These are phyloP conservation scores for Microcos paniculata DNA, from an alignment of 345 rosid genomes.

Conservation along the genomic window DNA sequence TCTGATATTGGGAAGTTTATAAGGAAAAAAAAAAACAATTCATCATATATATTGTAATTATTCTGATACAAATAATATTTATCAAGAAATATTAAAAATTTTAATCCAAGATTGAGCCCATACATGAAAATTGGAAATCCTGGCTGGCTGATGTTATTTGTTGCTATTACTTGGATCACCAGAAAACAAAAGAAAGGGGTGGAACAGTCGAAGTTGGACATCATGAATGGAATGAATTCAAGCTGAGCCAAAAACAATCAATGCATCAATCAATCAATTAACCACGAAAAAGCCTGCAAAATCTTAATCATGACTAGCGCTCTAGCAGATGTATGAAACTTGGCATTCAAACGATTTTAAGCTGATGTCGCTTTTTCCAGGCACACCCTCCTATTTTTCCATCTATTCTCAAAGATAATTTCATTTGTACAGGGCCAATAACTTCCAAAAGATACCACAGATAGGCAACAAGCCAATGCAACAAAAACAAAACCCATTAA, in stretches of 20 bases:
- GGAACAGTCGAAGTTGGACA: background rate
- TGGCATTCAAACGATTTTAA: background rate
- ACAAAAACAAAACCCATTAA: background rate
- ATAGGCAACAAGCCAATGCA: background rate
- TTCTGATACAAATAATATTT: no score
- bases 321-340: background rate
- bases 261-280: background rate
- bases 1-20: no score
- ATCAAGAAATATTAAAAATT: no score
- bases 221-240: background rate
- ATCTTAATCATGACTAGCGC: background rate
- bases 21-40: no score
- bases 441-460: background rate
- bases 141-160: no score
- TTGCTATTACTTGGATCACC: no score
- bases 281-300: background rate
- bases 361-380: background rate
- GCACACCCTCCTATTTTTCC: background rate
- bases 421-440: background rate
- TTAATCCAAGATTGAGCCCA: no score
- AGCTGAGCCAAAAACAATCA: background rate
- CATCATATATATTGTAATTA: no score
- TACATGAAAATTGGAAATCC: no score
- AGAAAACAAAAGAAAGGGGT: background rate
- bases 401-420: background rate